Evolutionary conservation across 2,329 filamentous ascomycete species (phyloP), one percentile per base, ranked within the genome.

Genomic region (Periconia macrospinosa): DNA sequence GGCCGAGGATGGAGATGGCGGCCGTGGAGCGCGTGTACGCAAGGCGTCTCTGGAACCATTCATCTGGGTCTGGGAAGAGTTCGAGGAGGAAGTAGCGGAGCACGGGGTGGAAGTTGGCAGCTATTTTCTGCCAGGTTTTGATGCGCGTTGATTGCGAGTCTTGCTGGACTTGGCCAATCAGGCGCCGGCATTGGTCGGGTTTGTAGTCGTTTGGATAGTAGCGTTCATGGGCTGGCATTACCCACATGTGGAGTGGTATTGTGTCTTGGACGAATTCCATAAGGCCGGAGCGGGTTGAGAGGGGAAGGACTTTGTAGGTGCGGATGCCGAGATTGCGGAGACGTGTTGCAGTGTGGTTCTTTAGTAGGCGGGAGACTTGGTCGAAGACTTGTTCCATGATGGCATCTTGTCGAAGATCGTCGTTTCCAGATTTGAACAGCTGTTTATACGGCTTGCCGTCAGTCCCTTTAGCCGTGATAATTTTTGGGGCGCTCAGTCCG

Each of bases 381-480:
- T 92, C 91, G 71, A 99, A 99, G 1, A 99, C 94, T 75, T 99
- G 94, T 74, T 99, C 95, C 95, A 99, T 99, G 79, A 87, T 99
- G 43, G 93, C 91, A 68, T 99, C 94, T 77, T 99, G 94, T 9
- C 95, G 89, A 13, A 99, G 83, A 70, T 99, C 93, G 71, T 99
- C 94, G 68, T 93, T 93, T 17, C 94, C 92, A 57, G 92, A 92
- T 80, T 99, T 99, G 70, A 96, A 87, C 57, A 99, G 80, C 75
- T 97, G 92, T 72, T 90, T 96, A 76, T 92, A 96, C 35, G 82
- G 83, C 52, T 82, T 78, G 7, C 94, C 95, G 72, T 97, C 85
- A 17, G 83, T 90, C 15, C 86, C 91, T 18, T 91, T 75, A 1
- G 88, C 90, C 0, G 91, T 94, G 52, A 97, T 86, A 59, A 97